Evolutionary conservation across 176 grass and related monocot genomes (phyloP), one percentile per base, ranked within the genome.

Genomic region (Bolboschoenus planiculmis): DNA sequence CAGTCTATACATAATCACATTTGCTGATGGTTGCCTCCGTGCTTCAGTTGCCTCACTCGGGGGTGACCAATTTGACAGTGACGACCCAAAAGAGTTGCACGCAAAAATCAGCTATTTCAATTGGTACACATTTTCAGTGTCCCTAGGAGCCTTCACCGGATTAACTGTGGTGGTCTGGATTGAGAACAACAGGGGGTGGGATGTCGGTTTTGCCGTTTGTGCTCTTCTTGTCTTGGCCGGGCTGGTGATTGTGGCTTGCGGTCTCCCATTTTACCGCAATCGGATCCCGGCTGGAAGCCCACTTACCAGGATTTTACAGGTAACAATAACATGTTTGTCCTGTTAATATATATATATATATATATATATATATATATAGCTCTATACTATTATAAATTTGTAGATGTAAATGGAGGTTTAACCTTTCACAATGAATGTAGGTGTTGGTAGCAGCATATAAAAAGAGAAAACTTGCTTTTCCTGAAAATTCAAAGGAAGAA

Each of bases 101-200:
- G 80, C 54, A 5, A 91, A 89, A 46, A 73, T 87, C 5, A 97
- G 94, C 88, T 97, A 87, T 85, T 97, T 97, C 88, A 97, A 97
- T 76, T 97, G 90, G 91, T 90, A 87, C 65, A 90, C 94, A 56
- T 94, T 97, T 27, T 59, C 85, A 4, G 79, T 97, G 35, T 97
- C 94, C 0, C 15, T 89, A 0, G 94, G 92, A 40, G 90, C 75
- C 3, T 90, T 97, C 63, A 81, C 88, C 5, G 92, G 94, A 7
- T 87, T 94, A 20, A 59, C 79, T 24, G 47, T 88, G 58, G 21
- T 97, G 35, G 92, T 97, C 7, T 94, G 94, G 94, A 83, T 97
- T 31, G 60, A 97, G 57, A 83, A 92, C 23, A 83, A 29, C 61
- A 79, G 51, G 21, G 88, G 94, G 0, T 97, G 88, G 87, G 92